Evolutionary conservation across 805 yeast species (phyloP), one percentile per base, ranked within the genome.

Genomic region (Wickerhamiella parazyma): DNA sequence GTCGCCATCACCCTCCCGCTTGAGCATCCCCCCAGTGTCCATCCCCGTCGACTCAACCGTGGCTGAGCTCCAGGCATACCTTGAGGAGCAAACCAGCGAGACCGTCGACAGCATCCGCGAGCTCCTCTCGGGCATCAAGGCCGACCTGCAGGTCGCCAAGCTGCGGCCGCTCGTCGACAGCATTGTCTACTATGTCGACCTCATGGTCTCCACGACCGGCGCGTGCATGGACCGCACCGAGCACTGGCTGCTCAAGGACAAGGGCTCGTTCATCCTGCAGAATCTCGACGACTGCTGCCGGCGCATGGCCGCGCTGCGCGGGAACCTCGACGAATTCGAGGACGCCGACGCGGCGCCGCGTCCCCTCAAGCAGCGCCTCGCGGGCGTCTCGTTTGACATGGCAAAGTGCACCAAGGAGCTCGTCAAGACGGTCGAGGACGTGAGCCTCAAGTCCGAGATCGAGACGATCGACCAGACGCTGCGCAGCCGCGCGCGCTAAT

Each of bases 391-490:
- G 22, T 89, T 86, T 65, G 97, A 89, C 60, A 83, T 89, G 64
- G 96, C 96, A 19, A 86, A 89, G 62, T 81, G 94, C 60, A 89
- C 96, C 4, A 89, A 87, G 61, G 97, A 89, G 61, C 71, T 89
- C 57, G 97, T 89, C 17, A 87, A 87, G 65, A 83, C 94, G 1
- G 95, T 89, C 4, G 96, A 89, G 59, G 96, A 87, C 58, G 94
- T 94, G 19, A 80, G 87, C 56, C 66, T 87, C 54, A 80, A 80
- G 55, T 87, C 80, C 51, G 95, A 86, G 55, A 81, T 87, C 54
- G 86, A 78, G 4, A 77, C 78, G 51, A 69, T 85, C 51, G 87
- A 85, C 62, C 76, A 37, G 33, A 14, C 31, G 31, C 12, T 25
- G 21, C 3, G 24, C 6, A 19, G 8, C 17, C 5, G 21, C 7